phyloP scores from a whole-genome alignment of 208 protist genomes.

The Leishmania amazonensis region DNA sequence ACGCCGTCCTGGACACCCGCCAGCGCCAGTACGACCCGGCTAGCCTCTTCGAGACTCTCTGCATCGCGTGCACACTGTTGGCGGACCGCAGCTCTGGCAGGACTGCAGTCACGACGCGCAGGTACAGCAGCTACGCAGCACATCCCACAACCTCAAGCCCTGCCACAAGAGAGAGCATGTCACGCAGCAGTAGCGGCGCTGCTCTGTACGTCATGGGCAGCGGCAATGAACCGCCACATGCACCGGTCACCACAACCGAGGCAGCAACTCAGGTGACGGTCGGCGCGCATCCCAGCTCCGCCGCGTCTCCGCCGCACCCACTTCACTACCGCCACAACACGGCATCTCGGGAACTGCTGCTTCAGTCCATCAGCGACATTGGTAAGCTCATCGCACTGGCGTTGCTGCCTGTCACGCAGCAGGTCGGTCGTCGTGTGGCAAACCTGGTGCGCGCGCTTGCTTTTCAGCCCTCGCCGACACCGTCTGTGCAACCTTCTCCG shows the following conservation, averaged over 20 bases:
- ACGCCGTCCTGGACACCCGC: constrained; percentile 52
- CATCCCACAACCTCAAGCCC: background rate
- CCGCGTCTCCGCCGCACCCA: background rate
- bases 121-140: background rate
- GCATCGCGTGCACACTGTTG: constrained; percentile 49
- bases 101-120: background rate
- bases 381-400: constrained; percentile 69
- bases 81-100: constrained; percentile 19
- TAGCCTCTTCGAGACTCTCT: constrained; percentile 61
- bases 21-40: constrained; percentile 42
- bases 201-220: background rate
- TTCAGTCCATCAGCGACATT: constrained; percentile 69
- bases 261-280: background rate
- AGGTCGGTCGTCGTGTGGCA: constrained; percentile 46
- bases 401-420: constrained; percentile 53
- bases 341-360: constrained; percentile 39
- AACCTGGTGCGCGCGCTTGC: constrained; percentile 51
- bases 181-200: background rate
- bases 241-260: background rate
- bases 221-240: background rate
- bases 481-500: background rate
- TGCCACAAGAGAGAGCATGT: background rate
- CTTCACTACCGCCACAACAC: constrained; percentile 32
- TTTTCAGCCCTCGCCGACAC: constrained; percentile 5
- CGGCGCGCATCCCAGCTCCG: background rate